These are phyloP conservation scores for Elsinoe arachidis DNA, from an alignment of 2,329 filamentous ascomycete species.

Conservation along the genomic window DNA sequence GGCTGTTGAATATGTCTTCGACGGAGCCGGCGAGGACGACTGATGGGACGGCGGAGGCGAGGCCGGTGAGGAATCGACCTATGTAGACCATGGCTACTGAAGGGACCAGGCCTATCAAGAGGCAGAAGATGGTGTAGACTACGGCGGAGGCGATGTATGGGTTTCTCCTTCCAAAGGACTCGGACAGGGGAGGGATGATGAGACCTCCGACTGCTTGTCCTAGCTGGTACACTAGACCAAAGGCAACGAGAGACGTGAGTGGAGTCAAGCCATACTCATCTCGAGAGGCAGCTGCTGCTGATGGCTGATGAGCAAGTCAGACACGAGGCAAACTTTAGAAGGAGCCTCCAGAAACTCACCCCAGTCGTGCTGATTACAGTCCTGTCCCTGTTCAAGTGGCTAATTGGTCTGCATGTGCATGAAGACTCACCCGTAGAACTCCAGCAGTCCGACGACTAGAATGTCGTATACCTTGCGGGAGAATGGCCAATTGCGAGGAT, in stretches of 20 bases:
- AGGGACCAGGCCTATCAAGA: slow-evolving; percentile 33
- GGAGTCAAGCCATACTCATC: background rate
- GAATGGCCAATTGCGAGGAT: background rate
- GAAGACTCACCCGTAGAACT: background rate
- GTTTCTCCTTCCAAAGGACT: slow-evolving; percentile 30
- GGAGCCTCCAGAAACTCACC: background rate
- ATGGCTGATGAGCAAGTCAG: background rate
- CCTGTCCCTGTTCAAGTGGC: background rate
- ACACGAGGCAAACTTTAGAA: background rate
- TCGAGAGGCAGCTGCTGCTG: background rate
- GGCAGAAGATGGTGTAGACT: slow-evolving; percentile 27
- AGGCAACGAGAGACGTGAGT: background rate
- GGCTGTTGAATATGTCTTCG: slow-evolving; percentile 42
- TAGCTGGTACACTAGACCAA: slow-evolving; percentile 23
- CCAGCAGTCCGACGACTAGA: background rate
- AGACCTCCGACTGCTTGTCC: slow-evolving; percentile 33
- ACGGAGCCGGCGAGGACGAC: slow-evolving; percentile 41
- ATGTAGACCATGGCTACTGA: slow-evolving; percentile 32
- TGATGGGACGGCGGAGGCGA: slow-evolving; percentile 40
- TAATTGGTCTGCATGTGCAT: background rate
- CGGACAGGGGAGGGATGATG: slow-evolving; percentile 32
- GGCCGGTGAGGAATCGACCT: slow-evolving; percentile 37
- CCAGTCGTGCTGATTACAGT: background rate
- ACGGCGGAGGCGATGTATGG: slow-evolving; percentile 30
- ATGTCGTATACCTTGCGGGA: background rate